Base-by-base conservation (phyloP, 2,329 filamentous ascomycete genomes). In the Trichoderma sp. region DNA sequence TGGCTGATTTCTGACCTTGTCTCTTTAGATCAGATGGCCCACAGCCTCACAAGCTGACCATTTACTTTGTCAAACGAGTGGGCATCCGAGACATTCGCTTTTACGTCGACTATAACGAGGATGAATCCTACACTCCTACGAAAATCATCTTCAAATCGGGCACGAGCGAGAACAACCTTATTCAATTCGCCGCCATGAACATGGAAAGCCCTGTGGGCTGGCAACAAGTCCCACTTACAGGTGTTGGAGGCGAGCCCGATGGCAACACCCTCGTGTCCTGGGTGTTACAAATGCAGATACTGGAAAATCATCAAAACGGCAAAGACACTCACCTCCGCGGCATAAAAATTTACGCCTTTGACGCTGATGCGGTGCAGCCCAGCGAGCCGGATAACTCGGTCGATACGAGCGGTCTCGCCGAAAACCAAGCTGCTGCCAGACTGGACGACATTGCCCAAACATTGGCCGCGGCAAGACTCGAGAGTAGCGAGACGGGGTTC, bases 271-370 rank as follows among this genome's bases (percentile, higher is more conserved):
- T 98, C 21, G 89, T 94, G 70, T 94, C 92, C 18, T 97, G 95
- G 81, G 88, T 98, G 34, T 85, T 99, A 32, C 94, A 98, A 79
- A 90, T 98, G 76, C 90, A 92, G 73, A 90, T 99, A 59, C 87
- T 95, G 63, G 96, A 98, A 81, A 99, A 99, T 77, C 96, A 99
- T 79, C 96, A 99, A 81, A 99, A 99, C 78, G 96, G 96, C 72
- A 99, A 99, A 79, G 96, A 99, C 78, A 99, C 96, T n/a, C 96
- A 99, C 83, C 86, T 99, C 28, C 87, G 96, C 18, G 95, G 94
- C 2, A 87, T 99, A 79, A 96, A 97, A 81, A 91, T 98, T 11
- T 99, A 88, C 73, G 87, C 87, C 1, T 81, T 87, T 21, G 85
- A 87, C 70, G 81, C 83, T 32, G 85, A 87, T 70, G 76, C 77